These are phyloP conservation scores for Boletus albobrunnescens DNA, from an alignment of 1,284 basidiomycete species.

Conservation along the genomic window DNA sequence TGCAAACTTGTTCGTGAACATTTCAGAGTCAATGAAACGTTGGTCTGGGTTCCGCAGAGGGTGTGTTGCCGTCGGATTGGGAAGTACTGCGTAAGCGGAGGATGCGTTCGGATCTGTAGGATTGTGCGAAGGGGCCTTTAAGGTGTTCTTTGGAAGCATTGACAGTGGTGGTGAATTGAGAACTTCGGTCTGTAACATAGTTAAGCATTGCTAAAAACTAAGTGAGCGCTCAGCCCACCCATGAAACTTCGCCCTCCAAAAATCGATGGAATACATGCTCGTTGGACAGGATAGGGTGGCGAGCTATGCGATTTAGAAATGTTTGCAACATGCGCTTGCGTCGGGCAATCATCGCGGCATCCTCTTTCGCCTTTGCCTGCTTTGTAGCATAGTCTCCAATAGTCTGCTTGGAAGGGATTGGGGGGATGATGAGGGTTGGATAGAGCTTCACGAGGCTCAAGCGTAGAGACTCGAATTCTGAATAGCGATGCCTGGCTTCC, in stretches of 20 bases:
- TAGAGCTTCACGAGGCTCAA: conserved; percentile 83
- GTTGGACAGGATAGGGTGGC: conserved; percentile 90
- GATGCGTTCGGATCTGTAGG: conserved; percentile 79
- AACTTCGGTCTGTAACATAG: conserved; percentile 69
- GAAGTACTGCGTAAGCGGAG: conserved; percentile 78
- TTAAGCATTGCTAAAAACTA: conserved; percentile 3
- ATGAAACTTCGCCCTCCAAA: conserved; percentile 91
- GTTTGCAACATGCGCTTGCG: conserved; percentile 94
- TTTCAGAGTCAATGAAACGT: conserved; percentile 93
- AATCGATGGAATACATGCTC: conserved; percentile 96
- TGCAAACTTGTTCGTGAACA: conserved; percentile 95
- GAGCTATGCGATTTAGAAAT: conserved; percentile 85
- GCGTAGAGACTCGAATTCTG: conserved; percentile 94
- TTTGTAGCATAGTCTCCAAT: conserved; percentile 97
- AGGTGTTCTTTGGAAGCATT: conserved; percentile 88
- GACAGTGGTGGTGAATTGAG: conserved; percentile 89
- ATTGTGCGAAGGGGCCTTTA: conserved; percentile 93
- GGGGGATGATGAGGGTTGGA: conserved; percentile 95
- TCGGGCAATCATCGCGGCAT: conserved; percentile 86
- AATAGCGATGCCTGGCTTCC: conserved; percentile 90
- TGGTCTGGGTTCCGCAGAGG: conserved; percentile 87
- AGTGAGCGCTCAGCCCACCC: conserved; percentile 52
- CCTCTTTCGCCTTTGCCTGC: conserved; percentile 95
- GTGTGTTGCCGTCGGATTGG: conserved; percentile 84
- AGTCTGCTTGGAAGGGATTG: conserved; percentile 96